A percentile compares a stretch with the other conserved stretches of the same genome.
These are phyloP conservation scores for Lasiosphaeria ovina DNA, from an alignment of 495 filamentous ascomycete species.

Conservation along the genomic window DNA sequence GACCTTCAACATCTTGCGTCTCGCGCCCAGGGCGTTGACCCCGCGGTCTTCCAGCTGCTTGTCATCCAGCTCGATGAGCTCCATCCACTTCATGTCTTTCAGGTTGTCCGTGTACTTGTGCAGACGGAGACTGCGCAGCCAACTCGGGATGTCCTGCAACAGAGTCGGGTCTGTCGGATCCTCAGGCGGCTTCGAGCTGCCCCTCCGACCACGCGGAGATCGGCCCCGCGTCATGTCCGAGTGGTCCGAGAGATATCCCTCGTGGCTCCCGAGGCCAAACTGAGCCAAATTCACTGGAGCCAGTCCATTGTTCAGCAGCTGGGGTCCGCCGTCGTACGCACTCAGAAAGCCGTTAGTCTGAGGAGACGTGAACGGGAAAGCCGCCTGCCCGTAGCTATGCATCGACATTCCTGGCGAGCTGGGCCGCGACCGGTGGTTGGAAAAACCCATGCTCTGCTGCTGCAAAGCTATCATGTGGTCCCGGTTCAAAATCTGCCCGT, in stretches of 20 bases:
- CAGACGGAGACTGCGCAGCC: conserved; percentile 89
- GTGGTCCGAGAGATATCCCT: conserved; percentile 94
- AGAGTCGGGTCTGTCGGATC: conserved; percentile 90
- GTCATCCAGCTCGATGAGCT: conserved; percentile 87
- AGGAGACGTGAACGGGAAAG: conserved; percentile 77
- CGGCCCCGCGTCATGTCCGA: conserved; percentile 86
- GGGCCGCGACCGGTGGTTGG: conserved; percentile 82
- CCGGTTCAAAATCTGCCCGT: conserved; percentile 79
- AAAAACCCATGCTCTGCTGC: conserved; percentile 62
- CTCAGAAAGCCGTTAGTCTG: conserved; percentile 95
- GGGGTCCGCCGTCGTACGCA: conserved; percentile 75
- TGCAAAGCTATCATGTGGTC: conserved; percentile 87
- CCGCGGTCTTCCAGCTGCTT: conserved; percentile 90
- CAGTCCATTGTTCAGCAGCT: conserved; percentile 72
- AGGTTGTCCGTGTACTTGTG: conserved; percentile 99
- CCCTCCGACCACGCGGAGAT: conserved; percentile 87
- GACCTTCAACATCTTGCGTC: conserved; percentile 98
- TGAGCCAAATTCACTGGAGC: conserved; percentile 70
- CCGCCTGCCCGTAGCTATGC: conserved; percentile 60
- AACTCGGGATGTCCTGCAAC: conserved; percentile 92
- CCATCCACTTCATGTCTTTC: conserved; percentile 96
- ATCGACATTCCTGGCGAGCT: conserved; percentile 87
- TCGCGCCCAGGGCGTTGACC: conserved; percentile 90
- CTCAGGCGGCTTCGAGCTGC: conserved; percentile 95
- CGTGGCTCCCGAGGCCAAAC: conserved; percentile 64